Base-by-base conservation (phyloP, 345 rosid genomes). In the Microthlaspi erraticum region DNA sequence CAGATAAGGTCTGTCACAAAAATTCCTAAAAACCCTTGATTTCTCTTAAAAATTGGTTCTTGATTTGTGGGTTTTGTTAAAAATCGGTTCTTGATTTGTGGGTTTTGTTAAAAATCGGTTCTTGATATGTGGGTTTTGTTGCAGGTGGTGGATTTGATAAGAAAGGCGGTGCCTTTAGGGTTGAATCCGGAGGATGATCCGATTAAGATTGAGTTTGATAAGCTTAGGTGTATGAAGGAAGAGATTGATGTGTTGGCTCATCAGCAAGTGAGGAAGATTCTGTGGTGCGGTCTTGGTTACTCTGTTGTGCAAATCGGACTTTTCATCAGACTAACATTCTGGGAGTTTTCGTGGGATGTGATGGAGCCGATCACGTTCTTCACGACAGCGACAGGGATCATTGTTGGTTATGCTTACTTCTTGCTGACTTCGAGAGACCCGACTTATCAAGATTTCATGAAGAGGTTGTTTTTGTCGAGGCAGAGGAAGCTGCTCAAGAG, bases 301-400 rank as follows among this genome's bases (percentile, higher is more conserved):
- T 64, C 87, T 3, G 43, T 88, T 26, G 26, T 81, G 23, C 96
- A 86, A 50, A 79, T 92, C 2, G 82, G 84, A 4, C 80, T 92
- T 8, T 89, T 92, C 72, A 81, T 92, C 77, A 80, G 98, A 33
- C 74, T 92, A 45, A 92, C 98, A 0, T 92, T 92, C 75, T 92
- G 98, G 96, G 98, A 92, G 72, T 89, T 92, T 78, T 92, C 98
- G 5, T 92, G 98, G 98, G 98, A 92, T 74, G 92, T 92, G 20
- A 92, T 92, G 98, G 98, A 92, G 73, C 96, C 96, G 13, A 83
- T 92, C 6, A 87, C 93, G 3, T 91, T 91, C 71, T 91, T 91
- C 78, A 60, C 79, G 26, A 91, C 97, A 6, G 60, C 92, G 34
- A 78, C 85, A 3, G 86, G 97, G 66, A 61, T 91, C 36, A 79